phyloP scores from a whole-genome alignment of 2,329 filamentous ascomycete species.

The Hirsutella minnesotensis region DNA sequence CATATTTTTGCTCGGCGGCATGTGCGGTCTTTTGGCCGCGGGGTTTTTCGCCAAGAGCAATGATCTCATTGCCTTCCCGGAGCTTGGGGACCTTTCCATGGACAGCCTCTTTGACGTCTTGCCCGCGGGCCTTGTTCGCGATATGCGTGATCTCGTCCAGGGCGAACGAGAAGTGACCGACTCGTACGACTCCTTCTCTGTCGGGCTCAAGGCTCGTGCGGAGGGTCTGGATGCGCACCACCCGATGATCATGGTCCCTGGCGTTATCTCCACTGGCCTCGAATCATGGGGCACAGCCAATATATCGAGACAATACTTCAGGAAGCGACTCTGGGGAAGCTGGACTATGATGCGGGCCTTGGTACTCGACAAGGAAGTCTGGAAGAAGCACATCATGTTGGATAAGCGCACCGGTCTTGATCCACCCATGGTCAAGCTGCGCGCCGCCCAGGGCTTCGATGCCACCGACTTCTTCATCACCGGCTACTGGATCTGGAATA shows the following conservation, averaged over 20 bases:
- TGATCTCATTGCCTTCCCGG: conserved; percentile 74
- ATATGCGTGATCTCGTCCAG: conserved; percentile 77
- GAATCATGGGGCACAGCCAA: conserved; percentile 94
- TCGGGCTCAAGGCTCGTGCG: conserved; percentile 69
- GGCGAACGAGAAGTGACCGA: conserved; percentile 73
- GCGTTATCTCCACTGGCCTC: conserved; percentile 91
- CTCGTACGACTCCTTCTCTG: conserved; percentile 86
- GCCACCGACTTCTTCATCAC: conserved; percentile 91
- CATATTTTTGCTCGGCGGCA: conserved; percentile 75
- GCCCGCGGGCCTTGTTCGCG: conserved; percentile 72
- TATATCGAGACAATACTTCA: conserved; percentile 77
- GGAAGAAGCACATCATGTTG: conserved; percentile 96
- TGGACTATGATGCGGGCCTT: conserved; percentile 98
- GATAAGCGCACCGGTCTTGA: conserved; percentile 87
- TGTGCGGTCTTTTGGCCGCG: conserved; percentile 84
- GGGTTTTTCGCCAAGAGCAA: conserved; percentile 83
- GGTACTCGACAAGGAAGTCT: conserved; percentile 82
- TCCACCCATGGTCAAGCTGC: conserved; percentile 77
- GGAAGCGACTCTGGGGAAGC: conserved; percentile 90
- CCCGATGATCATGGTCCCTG: conserved; percentile 92
- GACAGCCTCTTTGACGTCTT: conserved; percentile 80
- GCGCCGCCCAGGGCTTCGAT: conserved; percentile 92
- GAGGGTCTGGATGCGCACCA: conserved; percentile 76
- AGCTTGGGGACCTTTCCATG: conserved; percentile 62
- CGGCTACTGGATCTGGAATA: conserved; percentile 98